These are phyloP conservation scores for Abelmoschus esculentus DNA, from an alignment of 345 rosid genomes.

Conservation along the genomic window DNA sequence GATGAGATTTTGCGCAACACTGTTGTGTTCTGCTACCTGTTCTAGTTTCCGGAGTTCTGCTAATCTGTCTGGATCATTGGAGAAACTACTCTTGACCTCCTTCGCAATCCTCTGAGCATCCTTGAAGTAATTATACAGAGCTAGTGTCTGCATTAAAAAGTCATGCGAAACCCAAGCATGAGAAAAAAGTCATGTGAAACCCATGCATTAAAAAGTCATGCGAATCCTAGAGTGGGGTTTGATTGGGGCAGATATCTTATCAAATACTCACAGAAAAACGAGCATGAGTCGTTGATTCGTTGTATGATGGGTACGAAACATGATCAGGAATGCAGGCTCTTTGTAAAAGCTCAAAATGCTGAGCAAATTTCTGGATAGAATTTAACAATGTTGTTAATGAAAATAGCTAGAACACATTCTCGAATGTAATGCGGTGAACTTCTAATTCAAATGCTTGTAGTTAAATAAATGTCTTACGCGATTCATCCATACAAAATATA, in stretches of 20 bases:
- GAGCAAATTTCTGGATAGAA: constrained; percentile 64
- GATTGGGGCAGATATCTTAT: background rate
- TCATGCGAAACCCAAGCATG: constrained; percentile 7
- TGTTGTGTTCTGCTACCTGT: constrained; percentile 91
- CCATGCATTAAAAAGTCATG: background rate
- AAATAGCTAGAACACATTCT: background rate
- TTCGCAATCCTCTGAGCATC: constrained; percentile 81
- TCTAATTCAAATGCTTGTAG: background rate
- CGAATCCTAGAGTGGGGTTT: background rate
- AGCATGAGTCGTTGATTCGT: constrained; percentile 63
- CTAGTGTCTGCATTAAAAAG: constrained; percentile 30
- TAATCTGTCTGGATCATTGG: constrained; percentile 58
- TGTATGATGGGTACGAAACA: constrained; percentile 56
- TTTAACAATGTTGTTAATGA: background rate
- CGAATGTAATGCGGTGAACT: background rate
- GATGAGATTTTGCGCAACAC: constrained; percentile 61
- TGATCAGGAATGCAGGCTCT: constrained; percentile 86
- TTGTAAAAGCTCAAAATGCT: constrained; percentile 93
- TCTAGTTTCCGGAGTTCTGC: constrained; percentile 69
- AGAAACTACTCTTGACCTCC: constrained; percentile 68
- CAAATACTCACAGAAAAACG: constrained; percentile 60
- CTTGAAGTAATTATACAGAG: constrained; percentile 63
- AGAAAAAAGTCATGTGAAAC: background rate
- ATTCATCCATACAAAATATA: background rate
- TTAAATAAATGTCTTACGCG: background rate